Base-by-base conservation (phyloP, 371 early-diverging fungal genomes). In the Dinochytrium kinnereticum region DNA sequence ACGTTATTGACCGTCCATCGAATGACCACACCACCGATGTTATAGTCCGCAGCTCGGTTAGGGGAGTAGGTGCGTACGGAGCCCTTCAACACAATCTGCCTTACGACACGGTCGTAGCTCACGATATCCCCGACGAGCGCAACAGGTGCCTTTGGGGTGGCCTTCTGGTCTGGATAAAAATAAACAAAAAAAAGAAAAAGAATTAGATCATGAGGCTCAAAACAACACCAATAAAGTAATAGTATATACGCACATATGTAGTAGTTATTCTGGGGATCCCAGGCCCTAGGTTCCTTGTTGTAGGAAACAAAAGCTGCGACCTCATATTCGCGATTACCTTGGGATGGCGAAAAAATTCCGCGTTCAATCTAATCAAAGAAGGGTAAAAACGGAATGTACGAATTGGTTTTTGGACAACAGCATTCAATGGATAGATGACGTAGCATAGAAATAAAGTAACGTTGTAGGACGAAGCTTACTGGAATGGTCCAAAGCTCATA, bases 251-350 rank as follows among this genome's bases (percentile, higher is more conserved):
- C n/a, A n/a, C n/a, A n/a, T n/a, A n/a, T n/a, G 24, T 53, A n/a
- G 61, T 61, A 61, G 36, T 61, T 61, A 36, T 37, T 61, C 36
- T 34, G 24, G 36, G 61, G 61, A 37, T 61, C 61, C 61, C 61
- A 61, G 15, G 28, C 38, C n/a, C 66, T 5, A 30, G 21, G n/a
- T 5, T 19, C 44, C 13, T 66, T 66, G 44, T 66, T 40, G 66
- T 40, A 66, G 2, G 66, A 38, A 2, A 66, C 66, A 30, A 40
- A 66, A 3, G 40, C 66, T 21, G 66, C 66, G 10, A 66, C 5
- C 44, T 38, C 44, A 33, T 40, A 66, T 28, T 66, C 66, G 39
- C 26, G 44, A 5, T 21, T 5, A n/a, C n/a, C n/a, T n/a, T n/a
- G n/a, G n/a, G n/a, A n/a, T n/a, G n/a, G n/a, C n/a, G n/a, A n/a